These are phyloP conservation scores for Chrysanthemum lavandulifolium DNA, from an alignment of 129 eudicot genomes.

Conservation along the genomic window DNA sequence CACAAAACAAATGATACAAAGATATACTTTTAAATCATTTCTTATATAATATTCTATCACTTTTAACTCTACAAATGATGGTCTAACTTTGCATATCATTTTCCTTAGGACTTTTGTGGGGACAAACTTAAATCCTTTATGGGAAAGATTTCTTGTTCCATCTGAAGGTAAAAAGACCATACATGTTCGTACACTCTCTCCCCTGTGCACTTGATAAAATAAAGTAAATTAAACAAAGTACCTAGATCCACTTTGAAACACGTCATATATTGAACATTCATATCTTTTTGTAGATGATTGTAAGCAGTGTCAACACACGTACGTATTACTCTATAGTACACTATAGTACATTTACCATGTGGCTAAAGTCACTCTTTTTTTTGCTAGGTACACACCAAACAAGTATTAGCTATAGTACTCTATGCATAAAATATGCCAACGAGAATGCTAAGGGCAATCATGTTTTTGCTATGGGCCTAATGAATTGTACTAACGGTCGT, in stretches of 20 bases:
- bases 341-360: no score
- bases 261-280: background rate
- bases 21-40: no score
- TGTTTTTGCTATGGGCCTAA: no score
- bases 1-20: no score
- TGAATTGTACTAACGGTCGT: no score
- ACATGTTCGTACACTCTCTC: background rate
- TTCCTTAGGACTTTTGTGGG: slow-evolving; percentile 89
- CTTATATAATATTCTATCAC: background rate
- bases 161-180: slow-evolving; percentile 66
- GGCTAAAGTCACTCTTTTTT: no score
- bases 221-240: background rate
- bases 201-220: background rate
- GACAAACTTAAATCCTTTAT: slow-evolving; percentile 80
- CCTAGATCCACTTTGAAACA: background rate
- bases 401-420: no score
- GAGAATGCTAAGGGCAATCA: no score
- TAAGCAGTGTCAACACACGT: slow-evolving; percentile 77
- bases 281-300: slow-evolving; percentile 52
- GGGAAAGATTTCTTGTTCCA: slow-evolving; percentile 79
- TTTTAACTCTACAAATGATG: slow-evolving; percentile 1
- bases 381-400: no score
- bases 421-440: no score
- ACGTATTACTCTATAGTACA: no score
- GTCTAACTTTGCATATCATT: slow-evolving; percentile 11